Base-by-base conservation (phyloP, 306 rosid species). In the Rubus parviflorus region DNA sequence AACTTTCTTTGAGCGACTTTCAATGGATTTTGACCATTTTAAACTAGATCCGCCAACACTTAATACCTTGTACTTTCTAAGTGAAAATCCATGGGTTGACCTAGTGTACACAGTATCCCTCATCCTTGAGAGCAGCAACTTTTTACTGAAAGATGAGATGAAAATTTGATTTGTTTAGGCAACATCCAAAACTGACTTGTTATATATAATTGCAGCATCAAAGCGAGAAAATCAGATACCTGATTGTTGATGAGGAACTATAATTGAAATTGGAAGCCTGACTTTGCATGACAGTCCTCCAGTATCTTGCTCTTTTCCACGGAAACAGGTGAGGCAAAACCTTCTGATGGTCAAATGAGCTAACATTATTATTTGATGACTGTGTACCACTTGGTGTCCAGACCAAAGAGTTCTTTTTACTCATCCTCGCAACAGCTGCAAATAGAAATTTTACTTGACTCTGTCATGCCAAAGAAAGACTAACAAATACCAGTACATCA, bases 1-100 rank as follows among this genome's bases (percentile, higher is more conserved):
- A 61, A 87, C 97, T 87, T 88, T 88, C 91, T 92, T 92, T 23
- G 98, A 90, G 83, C 79, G 88, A 73, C 63, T 95, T 82, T 95
- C 98, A 75, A 95, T 90, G 81, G 98, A 95, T 86, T 92, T 95
- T 81, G 98, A 95, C 98, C 98, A 95, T 85, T 92, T 95, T 78
- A 95, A 84, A 87, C 98, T 95, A 75, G 93, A 87, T 19, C 97
- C 96, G n/a, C 92, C 98, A 82, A 92, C 90, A 79, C 97, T 90
- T 86, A 95, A 80, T 69, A 95, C 97, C 86, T 93, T 92, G 86
- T 90, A 92, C 83, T 92, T 95, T 83, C 93, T 82, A 45, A 95
- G 97, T 62, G 97, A 95, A 85, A 89, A 92, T 71, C 98, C 98
- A 77, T 86, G 87, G 75, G 72, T 89, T 15, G 98, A 95, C 83